phyloP scores from a whole-genome alignment of 352 stramenopile species.

The Pythium phragmiticola region DNA sequence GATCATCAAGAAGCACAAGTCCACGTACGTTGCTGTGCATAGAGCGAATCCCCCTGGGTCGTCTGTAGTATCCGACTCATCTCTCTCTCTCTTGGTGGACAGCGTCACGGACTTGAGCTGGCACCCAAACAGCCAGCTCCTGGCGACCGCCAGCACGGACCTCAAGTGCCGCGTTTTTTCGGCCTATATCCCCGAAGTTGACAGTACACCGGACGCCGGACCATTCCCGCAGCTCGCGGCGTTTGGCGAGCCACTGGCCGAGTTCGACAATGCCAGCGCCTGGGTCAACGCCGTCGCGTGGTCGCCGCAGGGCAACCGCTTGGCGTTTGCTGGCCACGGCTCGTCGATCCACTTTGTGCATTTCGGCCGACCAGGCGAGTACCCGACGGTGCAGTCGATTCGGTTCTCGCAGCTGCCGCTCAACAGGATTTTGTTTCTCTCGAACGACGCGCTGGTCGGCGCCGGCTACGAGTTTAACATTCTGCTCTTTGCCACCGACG shows the following conservation, averaged over 20 bases:
- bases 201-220: constrained; percentile 60
- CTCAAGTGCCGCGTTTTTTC: constrained; percentile 94
- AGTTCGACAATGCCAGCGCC: constrained; percentile 87
- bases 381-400: constrained; percentile 84
- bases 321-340: constrained; percentile 91
- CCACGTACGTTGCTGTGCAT: constrained; percentile 68
- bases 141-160: constrained; percentile 91
- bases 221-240: constrained; percentile 73
- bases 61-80: not conserved
- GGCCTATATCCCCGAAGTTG: constrained; percentile 84
- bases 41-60: not conserved
- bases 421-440: constrained; percentile 86
- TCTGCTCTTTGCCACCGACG: constrained; percentile 80
- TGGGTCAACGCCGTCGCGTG: constrained; percentile 93
- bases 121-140: constrained; percentile 92
- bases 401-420: constrained; percentile 86
- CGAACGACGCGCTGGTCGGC: constrained; percentile 84
- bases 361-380: constrained; percentile 69
- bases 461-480: constrained; percentile 93
- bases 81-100: not conserved
- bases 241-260: constrained; percentile 79
- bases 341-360: constrained; percentile 90
- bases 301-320: constrained; percentile 84
- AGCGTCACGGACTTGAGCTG: constrained; percentile 89
- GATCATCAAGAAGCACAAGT: constrained; percentile 97